phyloP scores from a whole-genome alignment of 495 filamentous ascomycete genomes.

The Staphylotrichum longicolle region DNA sequence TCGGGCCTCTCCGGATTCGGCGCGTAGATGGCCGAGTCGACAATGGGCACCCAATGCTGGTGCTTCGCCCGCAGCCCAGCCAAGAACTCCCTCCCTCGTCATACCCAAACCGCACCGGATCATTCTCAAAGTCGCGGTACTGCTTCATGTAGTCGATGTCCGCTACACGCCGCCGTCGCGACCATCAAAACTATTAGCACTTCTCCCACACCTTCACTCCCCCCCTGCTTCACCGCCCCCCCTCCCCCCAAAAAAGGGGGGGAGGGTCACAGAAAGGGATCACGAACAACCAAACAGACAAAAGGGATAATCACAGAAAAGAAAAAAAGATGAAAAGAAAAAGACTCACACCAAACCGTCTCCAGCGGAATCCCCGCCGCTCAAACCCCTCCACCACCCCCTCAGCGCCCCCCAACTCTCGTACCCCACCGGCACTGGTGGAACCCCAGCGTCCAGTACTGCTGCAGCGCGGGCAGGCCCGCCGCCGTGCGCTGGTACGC shows the following conservation, averaged over 20 bases:
- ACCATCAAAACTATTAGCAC: neutral
- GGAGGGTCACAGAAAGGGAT: too few species aligned
- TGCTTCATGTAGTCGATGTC: conserved; percentile 81
- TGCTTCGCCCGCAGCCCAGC: conserved; percentile 60
- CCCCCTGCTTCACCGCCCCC: too few species aligned
- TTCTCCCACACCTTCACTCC: conserved; percentile 2
- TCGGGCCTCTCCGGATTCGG: conserved; percentile 68
- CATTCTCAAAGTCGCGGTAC: conserved; percentile 70
- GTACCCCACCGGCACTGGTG: conserved; percentile 84
- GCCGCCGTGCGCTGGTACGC: conserved; percentile 69
- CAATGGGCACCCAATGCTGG: conserved; percentile 77
- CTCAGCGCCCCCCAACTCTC: conserved; percentile 69
- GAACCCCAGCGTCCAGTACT: conserved; percentile 84
- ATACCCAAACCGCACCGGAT: conserved; percentile 63
- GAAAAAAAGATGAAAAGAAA: neutral
- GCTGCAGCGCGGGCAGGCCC: conserved; percentile 76
- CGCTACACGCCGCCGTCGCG: conserved; percentile 45
- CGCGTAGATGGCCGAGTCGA: conserved; percentile 79
- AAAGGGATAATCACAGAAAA: too few species aligned
- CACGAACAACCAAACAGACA: too few species aligned
- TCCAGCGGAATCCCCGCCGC: conserved; percentile 74
- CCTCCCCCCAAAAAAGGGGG: neutral
- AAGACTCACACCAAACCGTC: conserved; percentile 60
- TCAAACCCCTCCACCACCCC: conserved; percentile 75
- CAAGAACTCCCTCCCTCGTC: conserved; percentile 63